Percentiles rank a stretch among this genome's conserved stretches.
Evolutionary conservation across 139 green algal species (phyloP).

Genomic region (Coccomyxa sp.): DNA sequence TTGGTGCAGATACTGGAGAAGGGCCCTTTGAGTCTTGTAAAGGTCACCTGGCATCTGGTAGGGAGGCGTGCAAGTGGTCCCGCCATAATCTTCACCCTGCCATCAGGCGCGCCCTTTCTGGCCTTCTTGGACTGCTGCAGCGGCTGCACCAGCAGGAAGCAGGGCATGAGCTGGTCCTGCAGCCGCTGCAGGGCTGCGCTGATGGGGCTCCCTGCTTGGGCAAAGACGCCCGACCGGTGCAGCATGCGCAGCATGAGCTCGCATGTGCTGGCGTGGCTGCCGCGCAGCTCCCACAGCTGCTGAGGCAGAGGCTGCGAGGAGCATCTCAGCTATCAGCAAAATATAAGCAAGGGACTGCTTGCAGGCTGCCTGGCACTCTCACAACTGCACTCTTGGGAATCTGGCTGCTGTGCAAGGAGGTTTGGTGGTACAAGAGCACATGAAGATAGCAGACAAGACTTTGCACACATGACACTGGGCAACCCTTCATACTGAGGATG

Average conservation of each 20-base stretch:
- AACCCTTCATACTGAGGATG: no score
- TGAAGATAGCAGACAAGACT: no score
- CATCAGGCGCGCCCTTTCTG: neutral
- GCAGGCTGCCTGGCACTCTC: no score
- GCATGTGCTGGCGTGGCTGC: neutral
- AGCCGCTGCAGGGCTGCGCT: neutral
- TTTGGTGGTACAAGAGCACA: no score
- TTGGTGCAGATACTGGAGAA: no score
- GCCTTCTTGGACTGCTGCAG: neutral
- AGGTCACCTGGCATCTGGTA: neutral
- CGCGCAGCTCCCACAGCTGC: constrained; percentile 30
- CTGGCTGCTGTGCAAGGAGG: neutral
- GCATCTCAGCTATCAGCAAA: neutral
- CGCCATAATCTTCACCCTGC: neutral
- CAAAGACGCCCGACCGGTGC: constrained; percentile 17
- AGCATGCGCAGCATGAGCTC: constrained; percentile 19
- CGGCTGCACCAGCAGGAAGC: no score
- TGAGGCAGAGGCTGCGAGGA: constrained; percentile 9
- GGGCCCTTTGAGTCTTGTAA: neutral
- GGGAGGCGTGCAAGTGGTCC: neutral
- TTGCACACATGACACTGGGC: no score
- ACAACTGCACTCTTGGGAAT: neutral
- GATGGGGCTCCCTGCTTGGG: neutral
- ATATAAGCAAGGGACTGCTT: neutral
- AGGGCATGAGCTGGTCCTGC: neutral